Evolutionary conservation across 148 eudicot genomes (phyloP).

Genomic region (Cornus controversa): DNA sequence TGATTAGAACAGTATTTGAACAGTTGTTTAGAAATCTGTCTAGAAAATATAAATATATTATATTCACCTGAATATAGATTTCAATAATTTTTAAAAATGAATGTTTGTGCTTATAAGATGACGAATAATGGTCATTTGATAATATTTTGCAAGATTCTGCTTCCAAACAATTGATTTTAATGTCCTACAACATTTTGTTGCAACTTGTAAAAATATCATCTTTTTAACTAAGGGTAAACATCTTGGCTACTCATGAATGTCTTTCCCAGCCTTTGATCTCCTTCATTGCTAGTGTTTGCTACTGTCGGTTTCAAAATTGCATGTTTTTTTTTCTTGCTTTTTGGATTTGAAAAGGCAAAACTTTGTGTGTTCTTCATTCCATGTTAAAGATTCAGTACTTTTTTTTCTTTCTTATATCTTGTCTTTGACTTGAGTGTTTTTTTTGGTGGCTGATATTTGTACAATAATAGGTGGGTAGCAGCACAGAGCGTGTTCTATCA

Average conservation of each 20-base stretch:
- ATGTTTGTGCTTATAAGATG: background rate
- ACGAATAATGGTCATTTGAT: background rate
- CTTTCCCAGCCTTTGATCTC: background rate
- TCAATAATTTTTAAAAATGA: background rate
- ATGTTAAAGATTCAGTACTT: background rate
- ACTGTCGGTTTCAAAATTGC: background rate
- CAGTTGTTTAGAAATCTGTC: background rate
- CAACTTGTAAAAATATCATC: background rate
- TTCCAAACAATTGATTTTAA: background rate
- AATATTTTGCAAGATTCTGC: background rate
- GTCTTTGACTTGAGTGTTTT: background rate
- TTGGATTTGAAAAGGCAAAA: background rate
- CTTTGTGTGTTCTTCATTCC: background rate
- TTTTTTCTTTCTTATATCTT: background rate
- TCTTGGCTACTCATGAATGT: background rate
- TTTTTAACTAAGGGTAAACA: background rate
- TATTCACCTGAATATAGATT: background rate
- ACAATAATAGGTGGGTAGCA: slow-evolving; percentile 36
- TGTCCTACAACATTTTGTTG: background rate
- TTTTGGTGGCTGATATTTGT: slow-evolving; percentile 16
- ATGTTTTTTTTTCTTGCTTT: background rate
- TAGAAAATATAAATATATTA: too few species aligned
- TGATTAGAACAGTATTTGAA: too few species aligned
- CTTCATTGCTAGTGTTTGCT: background rate
- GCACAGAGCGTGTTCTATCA: slow-evolving; percentile 48